A percentile compares a stretch with the other conserved stretches of the same genome.
Conservation (phyloP, 495 filamentous ascomycete genomes). For the Aspergillus mulundensis region DNA sequence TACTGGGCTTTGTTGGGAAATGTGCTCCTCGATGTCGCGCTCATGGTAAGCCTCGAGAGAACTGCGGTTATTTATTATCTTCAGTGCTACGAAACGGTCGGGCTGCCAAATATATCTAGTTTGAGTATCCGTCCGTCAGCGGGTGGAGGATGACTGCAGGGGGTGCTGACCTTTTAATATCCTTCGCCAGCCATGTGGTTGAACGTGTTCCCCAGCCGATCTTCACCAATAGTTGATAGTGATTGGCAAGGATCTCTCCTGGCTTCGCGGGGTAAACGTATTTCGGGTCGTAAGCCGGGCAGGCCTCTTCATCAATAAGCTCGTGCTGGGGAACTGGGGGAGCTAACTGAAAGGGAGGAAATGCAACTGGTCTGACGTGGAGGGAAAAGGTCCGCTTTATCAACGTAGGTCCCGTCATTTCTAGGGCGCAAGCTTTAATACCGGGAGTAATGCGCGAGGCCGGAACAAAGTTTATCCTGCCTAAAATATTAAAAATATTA, state of each 20-base stretch:
- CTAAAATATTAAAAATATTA: no score
- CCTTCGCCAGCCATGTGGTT: slow-evolving; percentile 41
- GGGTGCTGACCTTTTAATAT: slow-evolving; percentile 26
- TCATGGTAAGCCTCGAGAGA: slow-evolving; percentile 19
- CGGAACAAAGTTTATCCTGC: no score
- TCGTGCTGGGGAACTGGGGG: slow-evolving; percentile 1
- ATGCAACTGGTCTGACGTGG: background rate
- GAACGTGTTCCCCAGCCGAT: slow-evolving; percentile 34
- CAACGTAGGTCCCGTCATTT: no score
- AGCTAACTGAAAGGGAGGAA: background rate
- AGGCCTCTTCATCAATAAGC: slow-evolving; percentile 22
- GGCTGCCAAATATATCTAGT: slow-evolving; percentile 20
- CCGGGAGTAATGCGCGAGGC: no score
- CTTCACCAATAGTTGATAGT: slow-evolving; percentile 32
- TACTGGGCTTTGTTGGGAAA: slow-evolving; percentile 15
- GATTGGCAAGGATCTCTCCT: slow-evolving; percentile 28
- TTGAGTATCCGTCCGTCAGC: background rate
- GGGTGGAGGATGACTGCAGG: no score
- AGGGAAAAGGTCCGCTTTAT: background rate
- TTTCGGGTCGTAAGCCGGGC: slow-evolving; percentile 22
- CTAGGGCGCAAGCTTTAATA: no score
- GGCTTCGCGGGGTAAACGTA: slow-evolving; percentile 32
- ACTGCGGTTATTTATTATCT: slow-evolving; percentile 26
- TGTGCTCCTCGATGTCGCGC: slow-evolving; percentile 22
- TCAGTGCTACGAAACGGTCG: slow-evolving; percentile 26